Evolutionary conservation across 495 filamentous ascomycete species (phyloP).

Genomic region (Xylaria scruposa): DNA sequence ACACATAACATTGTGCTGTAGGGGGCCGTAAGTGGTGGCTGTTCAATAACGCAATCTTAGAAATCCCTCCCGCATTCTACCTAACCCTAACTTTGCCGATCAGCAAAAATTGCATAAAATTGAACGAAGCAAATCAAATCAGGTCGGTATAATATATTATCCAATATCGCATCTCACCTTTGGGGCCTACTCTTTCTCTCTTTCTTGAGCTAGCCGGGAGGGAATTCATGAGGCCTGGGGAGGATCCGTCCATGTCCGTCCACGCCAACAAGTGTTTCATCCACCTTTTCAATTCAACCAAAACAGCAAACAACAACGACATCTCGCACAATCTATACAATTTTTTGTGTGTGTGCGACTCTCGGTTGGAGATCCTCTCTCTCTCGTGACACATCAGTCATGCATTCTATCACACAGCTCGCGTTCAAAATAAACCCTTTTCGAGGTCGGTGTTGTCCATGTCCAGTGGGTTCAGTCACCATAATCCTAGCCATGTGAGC

Average conservation of each 20-base stretch:
- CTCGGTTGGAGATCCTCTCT: neutral
- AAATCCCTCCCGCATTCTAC: neutral
- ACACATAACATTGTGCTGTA: neutral
- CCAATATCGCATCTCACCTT: neutral
- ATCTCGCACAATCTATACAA: neutral
- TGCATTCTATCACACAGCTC: neutral
- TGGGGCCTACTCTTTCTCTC: neutral
- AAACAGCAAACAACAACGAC: neutral
- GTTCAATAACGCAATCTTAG: constrained; percentile 13
- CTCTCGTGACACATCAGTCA: neutral
- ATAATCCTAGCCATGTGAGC: constrained; percentile 14
- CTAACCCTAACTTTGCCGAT: neutral
- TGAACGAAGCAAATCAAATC: constrained; percentile 8
- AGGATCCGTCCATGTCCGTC: neutral
- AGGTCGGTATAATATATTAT: neutral
- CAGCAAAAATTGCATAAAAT: constrained; percentile 8
- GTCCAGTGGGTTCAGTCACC: constrained; percentile 2
- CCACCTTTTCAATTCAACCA: constrained; percentile 4
- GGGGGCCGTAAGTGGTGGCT: neutral
- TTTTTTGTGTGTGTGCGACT: neutral
- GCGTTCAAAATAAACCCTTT: neutral
- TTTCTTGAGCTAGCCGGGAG: neutral
- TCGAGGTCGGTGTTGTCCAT: neutral
- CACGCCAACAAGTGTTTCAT: constrained; percentile 1
- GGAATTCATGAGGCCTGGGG: constrained; percentile 8